Base-by-base conservation (phyloP, 2,329 filamentous ascomycete species). In the Bipolaris gigantea region DNA sequence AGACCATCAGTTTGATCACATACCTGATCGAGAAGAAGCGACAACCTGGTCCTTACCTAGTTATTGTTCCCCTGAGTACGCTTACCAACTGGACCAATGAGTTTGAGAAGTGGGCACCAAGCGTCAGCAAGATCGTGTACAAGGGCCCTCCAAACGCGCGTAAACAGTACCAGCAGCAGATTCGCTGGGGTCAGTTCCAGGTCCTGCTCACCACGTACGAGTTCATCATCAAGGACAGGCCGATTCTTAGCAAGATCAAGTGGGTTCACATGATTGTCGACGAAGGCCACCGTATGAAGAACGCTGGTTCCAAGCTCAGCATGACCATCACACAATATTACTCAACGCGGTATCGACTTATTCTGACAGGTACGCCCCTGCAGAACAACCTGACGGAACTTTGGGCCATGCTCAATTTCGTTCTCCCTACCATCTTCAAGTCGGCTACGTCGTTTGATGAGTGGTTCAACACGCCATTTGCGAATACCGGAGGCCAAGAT, bases 251-350 rank as follows among this genome's bases (percentile, higher is more conserved):
- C 81, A 97, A 97, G 81, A 93, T 99, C 78, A 97, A 97, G 78
- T 99, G 94, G 94, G 89, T 97, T 67, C 94, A 99, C 79, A 97
- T 99, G 94, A 97, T 99, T 67, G 94, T 99, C 63, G 94, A 99
- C 69, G 94, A 99, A 81, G 94, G 94, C 78, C 94, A 99, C 76
- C 92, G 94, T 74, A 99, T 99, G 94, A 99, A 99, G 84, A 99
- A 99, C 76, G 84, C 90, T 27, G 88, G 94, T 65, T 99, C 94
- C 9, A 99, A 99, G 79, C 83, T 99, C 65, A 97, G 91, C 75
- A 91, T 87, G 62, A 97, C 94, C 4, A 90, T 99, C 61, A 92
- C 93, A 34, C 87, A 92, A 58, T 97, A 97, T 80, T 99, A 99
- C 79, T 88, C 83, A 68, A 97, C 93, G 27, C 88, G 93, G 13